These are phyloP conservation scores for Dictyostelium discoideum DNA, from an alignment of 78 protist species.

Conservation along the genomic window dicty_2.7 NC_007089.4:3153501-3154000, in stretches of 20 bases:
- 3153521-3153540: background rate
- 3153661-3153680: background rate
- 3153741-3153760: background rate
- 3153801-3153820: background rate
- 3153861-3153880: background rate
- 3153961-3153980: background rate
- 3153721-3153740: background rate
- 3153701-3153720: background rate
- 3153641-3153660: background rate
- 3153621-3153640: background rate
- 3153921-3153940: background rate
- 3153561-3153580: background rate
- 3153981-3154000: background rate
- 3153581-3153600: too few relatives aligned
- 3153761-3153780: too few relatives aligned
- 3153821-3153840: background rate
- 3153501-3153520: background rate
- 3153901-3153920: background rate
- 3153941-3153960: background rate
- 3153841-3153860: background rate
- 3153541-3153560: background rate
- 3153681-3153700: background rate
- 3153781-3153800: background rate
- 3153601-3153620: too few relatives aligned
- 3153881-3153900: background rate